phyloP scores from a whole-genome alignment of 176 grass and related monocot species.

The Neostapfia colusana region DNA sequence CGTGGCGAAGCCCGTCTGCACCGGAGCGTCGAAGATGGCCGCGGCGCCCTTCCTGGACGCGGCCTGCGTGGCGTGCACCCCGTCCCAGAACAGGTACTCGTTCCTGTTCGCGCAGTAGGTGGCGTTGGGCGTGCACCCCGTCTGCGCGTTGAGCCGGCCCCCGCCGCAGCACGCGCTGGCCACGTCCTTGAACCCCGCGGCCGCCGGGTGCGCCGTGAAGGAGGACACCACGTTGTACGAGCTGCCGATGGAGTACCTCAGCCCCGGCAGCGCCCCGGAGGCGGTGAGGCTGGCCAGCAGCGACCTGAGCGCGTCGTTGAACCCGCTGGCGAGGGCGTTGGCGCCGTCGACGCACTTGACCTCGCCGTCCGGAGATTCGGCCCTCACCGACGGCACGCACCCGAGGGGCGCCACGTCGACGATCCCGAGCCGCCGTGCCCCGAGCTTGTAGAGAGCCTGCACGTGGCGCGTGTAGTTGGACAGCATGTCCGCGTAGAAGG shows the following conservation, averaged over 20 bases:
- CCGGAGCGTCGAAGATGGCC: neutral
- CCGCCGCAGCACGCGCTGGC: conserved; percentile 61
- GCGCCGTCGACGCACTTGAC: conserved; percentile 33
- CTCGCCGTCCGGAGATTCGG: conserved; percentile 20
- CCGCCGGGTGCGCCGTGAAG: conserved; percentile 36
- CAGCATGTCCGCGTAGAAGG: conserved; percentile 44
- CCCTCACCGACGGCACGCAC: conserved; percentile 51
- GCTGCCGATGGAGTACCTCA: conserved; percentile 56
- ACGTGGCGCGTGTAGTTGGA: conserved; percentile 51
- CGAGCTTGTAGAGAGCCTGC: conserved; percentile 32
- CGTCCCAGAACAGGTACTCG: neutral
- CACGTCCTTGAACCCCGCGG: conserved; percentile 42
- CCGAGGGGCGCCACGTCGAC: conserved; percentile 58
- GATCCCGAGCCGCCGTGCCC: conserved; percentile 47
- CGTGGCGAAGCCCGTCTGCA: neutral
- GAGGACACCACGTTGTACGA: conserved; percentile 44
- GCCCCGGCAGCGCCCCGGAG: conserved; percentile 27
- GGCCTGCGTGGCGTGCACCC: conserved; percentile 47
- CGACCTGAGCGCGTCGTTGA: conserved; percentile 46
- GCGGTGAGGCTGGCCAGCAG: conserved; percentile 32
- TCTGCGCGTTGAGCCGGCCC: conserved; percentile 42
- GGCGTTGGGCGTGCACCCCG: conserved; percentile 49
- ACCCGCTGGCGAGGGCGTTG: conserved; percentile 47
- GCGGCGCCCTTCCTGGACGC: conserved; percentile 41
- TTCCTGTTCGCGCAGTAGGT: conserved; percentile 46